phyloP scores from a whole-genome alignment of 2,329 filamentous ascomycete genomes.

The Tolypocladium pustulatum region DNA sequence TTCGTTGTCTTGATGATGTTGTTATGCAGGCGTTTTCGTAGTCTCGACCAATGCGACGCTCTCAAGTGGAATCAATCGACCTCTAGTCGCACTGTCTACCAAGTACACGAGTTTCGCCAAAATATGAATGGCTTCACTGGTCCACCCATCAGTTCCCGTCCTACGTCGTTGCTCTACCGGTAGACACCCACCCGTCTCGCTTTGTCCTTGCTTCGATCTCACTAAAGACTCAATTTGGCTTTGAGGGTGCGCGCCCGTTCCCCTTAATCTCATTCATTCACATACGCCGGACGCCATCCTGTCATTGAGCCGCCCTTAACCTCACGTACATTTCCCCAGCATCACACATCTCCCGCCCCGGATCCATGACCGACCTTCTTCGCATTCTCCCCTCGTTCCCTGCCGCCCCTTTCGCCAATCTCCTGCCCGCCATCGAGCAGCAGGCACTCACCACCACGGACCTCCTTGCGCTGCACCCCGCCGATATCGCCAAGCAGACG shows the following conservation, averaged over 20 bases:
- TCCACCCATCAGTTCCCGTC: background rate
- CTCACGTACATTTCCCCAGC: background rate
- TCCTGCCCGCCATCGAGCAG: conserved; percentile 71
- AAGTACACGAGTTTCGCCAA: background rate
- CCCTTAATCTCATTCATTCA: background rate
- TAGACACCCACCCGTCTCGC: too few species aligned
- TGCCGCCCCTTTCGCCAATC: conserved; percentile 56
- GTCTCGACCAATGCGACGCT: background rate
- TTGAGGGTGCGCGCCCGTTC: background rate
- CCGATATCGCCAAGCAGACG: conserved; percentile 78
- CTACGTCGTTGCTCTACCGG: too few species aligned
- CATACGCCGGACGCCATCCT: background rate
- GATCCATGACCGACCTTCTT: conserved; percentile 73
- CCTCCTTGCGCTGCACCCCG: conserved; percentile 71
- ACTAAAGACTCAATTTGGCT: background rate
- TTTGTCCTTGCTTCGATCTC: background rate
- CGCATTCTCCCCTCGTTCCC: conserved; percentile 74
- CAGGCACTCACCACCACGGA: conserved; percentile 70
- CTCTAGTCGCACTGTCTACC: background rate
- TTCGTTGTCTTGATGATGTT: background rate
- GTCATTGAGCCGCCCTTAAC: background rate
- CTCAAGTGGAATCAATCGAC: background rate
- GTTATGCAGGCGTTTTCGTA: too few species aligned
- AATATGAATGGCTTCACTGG: background rate
- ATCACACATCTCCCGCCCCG: conserved; percentile 1